Evolutionary conservation across 768 basidiomycete species (phyloP).

Genomic region (Wakefieldia striispora): DNA sequence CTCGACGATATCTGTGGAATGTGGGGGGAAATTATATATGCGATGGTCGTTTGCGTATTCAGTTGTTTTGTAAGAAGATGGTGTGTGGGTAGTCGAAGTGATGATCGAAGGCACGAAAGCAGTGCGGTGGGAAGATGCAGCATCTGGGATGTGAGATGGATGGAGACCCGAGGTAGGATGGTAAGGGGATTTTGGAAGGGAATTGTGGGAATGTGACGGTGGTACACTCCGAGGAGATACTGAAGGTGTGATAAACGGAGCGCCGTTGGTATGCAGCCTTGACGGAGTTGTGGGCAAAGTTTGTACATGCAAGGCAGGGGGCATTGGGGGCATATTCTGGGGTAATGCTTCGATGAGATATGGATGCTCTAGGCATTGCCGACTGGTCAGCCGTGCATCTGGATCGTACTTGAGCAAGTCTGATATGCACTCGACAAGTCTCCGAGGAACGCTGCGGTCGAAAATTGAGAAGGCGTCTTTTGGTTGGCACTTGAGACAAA

Average conservation of each 20-base stretch:
- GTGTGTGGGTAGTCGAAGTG: conserved; percentile 30
- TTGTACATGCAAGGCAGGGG: conserved; percentile 47
- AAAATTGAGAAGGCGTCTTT: conserved; percentile 72
- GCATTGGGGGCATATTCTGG: conserved; percentile 63
- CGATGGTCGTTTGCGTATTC: conserved; percentile 35
- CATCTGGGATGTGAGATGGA: conserved; percentile 43
- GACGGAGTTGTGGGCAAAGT: conserved; percentile 36
- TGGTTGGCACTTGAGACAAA: conserved; percentile 52
- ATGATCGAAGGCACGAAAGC: conserved; percentile 46
- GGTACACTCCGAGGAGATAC: conserved; percentile 43
- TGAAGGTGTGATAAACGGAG: conserved; percentile 39
- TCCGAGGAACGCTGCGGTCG: conserved; percentile 71
- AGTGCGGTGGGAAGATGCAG: conserved; percentile 51
- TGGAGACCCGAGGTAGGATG: conserved; percentile 38
- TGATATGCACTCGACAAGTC: conserved; percentile 86
- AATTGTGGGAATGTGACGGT: conserved; percentile 51
- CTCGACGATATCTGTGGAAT: conserved; percentile 29
- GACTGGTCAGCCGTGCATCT: conserved; percentile 77
- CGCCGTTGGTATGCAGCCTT: conserved; percentile 35
- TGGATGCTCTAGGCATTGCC: conserved; percentile 82
- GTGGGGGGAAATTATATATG: conserved; percentile 34
- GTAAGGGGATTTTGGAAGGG: conserved; percentile 38
- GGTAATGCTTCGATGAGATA: conserved; percentile 83
- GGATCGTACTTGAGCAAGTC: conserved; percentile 94
- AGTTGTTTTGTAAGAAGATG: conserved; percentile 32